phyloP scores from a whole-genome alignment of 768 basidiomycete species.

The Mycena rosella region DNA sequence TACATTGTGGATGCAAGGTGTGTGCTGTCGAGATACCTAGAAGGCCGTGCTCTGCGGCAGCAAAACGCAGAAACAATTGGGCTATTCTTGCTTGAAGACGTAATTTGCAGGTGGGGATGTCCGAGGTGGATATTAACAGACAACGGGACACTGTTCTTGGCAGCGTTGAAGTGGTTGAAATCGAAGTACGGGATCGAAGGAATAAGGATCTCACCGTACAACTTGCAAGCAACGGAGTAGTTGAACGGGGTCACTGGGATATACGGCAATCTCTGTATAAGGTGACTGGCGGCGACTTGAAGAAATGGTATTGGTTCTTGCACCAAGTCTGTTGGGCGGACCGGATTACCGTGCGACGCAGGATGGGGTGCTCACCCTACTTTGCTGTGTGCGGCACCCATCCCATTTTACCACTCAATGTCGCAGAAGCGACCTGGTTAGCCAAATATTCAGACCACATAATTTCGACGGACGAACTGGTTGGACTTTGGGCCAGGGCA shows the following conservation, averaged over 20 bases:
- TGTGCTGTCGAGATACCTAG: conserved; percentile 39
- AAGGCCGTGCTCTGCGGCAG: conserved; percentile 35
- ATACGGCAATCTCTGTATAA: conserved; percentile 42
- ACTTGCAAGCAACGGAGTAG: conserved; percentile 55
- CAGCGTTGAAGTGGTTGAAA: conserved; percentile 38
- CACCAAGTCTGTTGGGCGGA: conserved; percentile 42
- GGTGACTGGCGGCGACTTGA: conserved; percentile 31
- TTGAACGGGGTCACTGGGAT: conserved; percentile 49
- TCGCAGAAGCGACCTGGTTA: conserved; percentile 46
- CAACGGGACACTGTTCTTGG: conserved; percentile 48
- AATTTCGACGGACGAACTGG: conserved; percentile 35
- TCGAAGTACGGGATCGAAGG: conserved; percentile 50
- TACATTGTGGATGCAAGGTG: conserved; percentile 45
- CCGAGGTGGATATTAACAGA: conserved; percentile 50
- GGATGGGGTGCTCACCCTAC: conserved; percentile 39
- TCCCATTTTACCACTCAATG: conserved; percentile 40
- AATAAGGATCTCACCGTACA: conserved; percentile 49
- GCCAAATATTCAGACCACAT: background rate
- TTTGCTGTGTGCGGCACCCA: conserved; percentile 37
- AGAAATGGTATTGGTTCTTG: conserved; percentile 37
- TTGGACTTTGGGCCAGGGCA: conserved; percentile 34
- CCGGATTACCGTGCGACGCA: conserved; percentile 28
- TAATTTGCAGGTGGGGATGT: conserved; percentile 53
- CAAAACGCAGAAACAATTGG: conserved; percentile 40
- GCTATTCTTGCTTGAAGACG: conserved; percentile 44